Percentiles rank a stretch among this genome's conserved stretches.
These are phyloP conservation scores for Solanum corneliomulleri DNA, from an alignment of 257 asterid species.

Conservation along the genomic window DNA sequence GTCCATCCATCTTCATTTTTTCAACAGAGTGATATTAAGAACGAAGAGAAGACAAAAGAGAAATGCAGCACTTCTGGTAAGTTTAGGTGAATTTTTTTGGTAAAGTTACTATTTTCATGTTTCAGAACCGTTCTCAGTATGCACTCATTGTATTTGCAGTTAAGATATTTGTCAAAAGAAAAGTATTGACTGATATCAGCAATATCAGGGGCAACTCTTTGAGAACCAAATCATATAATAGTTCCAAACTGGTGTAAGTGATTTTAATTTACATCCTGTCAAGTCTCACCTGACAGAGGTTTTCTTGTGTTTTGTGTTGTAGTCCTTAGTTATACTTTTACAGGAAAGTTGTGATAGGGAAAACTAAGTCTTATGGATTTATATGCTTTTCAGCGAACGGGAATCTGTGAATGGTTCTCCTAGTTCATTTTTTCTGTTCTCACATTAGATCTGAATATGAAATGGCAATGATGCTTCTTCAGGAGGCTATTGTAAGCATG, in stretches of 20 bases:
- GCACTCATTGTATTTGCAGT: slow-evolving; percentile 25
- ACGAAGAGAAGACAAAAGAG: slow-evolving; percentile 37
- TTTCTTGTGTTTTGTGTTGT: neutral
- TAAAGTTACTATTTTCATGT: neutral
- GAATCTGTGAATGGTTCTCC: neutral
- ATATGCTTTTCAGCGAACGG: neutral
- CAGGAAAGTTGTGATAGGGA: neutral
- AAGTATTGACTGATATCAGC: slow-evolving; percentile 72
- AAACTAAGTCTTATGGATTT: neutral
- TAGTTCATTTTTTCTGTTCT: neutral
- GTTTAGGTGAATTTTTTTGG: neutral
- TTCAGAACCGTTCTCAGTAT: neutral
- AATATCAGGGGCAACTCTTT: slow-evolving; percentile 41
- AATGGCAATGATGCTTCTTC: neutral
- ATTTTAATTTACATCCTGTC: neutral
- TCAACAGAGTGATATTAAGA: slow-evolving; percentile 30
- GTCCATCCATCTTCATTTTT: slow-evolving; percentile 4
- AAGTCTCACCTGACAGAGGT: neutral
- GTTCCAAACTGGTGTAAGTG: slow-evolving; percentile 43
- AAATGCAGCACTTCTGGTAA: slow-evolving; percentile 34
- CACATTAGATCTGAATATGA: neutral
- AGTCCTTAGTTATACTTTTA: neutral
- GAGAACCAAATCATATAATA: slow-evolving; percentile 25
- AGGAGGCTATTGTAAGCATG: neutral
- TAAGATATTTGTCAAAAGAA: slow-evolving; percentile 43